Conservation (phyloP, 345 rosid genomes). For the Erucastrum elatum region DNA sequence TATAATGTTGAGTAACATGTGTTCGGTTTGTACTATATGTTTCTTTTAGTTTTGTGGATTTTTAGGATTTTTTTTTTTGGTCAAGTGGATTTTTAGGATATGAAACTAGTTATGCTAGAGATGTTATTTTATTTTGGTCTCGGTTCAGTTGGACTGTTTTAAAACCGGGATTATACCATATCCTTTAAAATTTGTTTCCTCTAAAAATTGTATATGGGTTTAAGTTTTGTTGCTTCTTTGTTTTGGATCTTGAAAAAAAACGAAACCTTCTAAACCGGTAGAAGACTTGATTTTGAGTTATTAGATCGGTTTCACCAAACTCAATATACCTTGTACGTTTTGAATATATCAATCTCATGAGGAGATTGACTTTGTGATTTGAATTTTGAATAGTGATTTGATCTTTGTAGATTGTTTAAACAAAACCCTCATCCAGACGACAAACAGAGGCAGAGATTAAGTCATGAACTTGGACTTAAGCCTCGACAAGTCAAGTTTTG, state of each 20-base stretch:
- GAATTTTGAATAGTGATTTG: not conserved
- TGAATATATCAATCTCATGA: not conserved
- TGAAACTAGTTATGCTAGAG: not conserved
- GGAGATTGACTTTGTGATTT: not conserved
- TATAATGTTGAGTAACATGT: not conserved
- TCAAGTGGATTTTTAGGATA: not conserved
- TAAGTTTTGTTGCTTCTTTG: not conserved
- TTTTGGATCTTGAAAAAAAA: not conserved
- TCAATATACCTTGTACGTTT: not conserved
- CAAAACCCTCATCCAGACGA: constrained; percentile 97
- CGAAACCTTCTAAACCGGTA: not conserved
- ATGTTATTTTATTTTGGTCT: not conserved
- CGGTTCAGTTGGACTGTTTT: not conserved
- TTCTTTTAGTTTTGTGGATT: not conserved
- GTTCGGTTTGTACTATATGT: not conserved
- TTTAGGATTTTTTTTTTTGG: not conserved
- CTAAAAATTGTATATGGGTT: not conserved
- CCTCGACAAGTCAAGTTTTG: constrained; percentile 98
- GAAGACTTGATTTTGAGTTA: not conserved
- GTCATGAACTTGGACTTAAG: constrained; percentile 85
- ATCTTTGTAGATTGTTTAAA: constrained; percentile 69
- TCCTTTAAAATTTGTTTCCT: not conserved
- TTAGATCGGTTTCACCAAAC: not conserved
- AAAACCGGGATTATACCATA: not conserved
- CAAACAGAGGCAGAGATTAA: constrained; percentile 80